Evolutionary conservation across 208 protist genomes (phyloP), one percentile per base, ranked within the genome.

Genomic region (Kentomonas sorsogonicus): DNA sequence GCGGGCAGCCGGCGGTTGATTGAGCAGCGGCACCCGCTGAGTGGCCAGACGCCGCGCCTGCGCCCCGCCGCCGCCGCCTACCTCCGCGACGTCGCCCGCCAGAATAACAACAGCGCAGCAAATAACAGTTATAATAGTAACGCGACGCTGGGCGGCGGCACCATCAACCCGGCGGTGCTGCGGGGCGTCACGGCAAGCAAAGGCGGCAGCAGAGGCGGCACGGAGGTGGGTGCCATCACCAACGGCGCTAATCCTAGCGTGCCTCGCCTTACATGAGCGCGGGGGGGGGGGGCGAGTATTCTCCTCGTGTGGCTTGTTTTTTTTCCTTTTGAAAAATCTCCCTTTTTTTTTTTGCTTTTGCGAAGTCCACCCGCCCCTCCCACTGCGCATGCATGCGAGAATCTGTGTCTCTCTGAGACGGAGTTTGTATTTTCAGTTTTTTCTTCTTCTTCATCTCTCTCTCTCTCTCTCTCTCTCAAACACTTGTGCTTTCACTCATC

Each of bases 1-100:
- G 11, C 10, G 3, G 46, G 27, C 47, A 11, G 16, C 3, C 41
- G n/a, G 20, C 25, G 29, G 4, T 16, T 10, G 18, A 29, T 6
- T 13, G 3, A 25, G 26, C 29, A 4, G 46, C 27, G 2, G 38
- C 30, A 43, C 40, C 1, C 2, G 26, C 39, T 16, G 22, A n/a
- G n/a, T n/a, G n/a, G n/a, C n/a, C n/a, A n/a, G n/a, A n/a, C n/a
- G n/a, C n/a, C n/a, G n/a, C n/a, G n/a, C n/a, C n/a, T 54, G 5
- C 10, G 48, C 33, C 1, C 48, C 53, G 1, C 50, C 53, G 6
- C 22, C 66, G 47, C 43, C 40, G 18, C 20, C 38, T 41, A 18
- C 38, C 15, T 3, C 38, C 2, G 2, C 38, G 6, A 5, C 40
- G 40, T 11, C 40, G 40, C 18, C 40, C 18, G 40, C 1, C 1